phyloP scores from a whole-genome alignment of 495 filamentous ascomycete species.

The Aspergillus indologenus region DNA sequence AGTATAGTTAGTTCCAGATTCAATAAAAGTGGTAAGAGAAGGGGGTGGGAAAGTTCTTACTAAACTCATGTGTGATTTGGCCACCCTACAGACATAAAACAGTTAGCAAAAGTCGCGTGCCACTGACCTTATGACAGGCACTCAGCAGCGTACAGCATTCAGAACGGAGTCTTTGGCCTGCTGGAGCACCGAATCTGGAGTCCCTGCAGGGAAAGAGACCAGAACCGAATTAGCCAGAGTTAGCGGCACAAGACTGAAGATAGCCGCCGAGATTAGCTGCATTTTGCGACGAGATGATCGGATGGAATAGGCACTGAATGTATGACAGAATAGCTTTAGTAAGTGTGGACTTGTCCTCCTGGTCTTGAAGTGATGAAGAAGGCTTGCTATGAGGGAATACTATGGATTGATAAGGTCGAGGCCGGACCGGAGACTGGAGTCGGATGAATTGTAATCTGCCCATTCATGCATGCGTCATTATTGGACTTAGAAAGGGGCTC shows the following conservation, averaged over 20 bases:
- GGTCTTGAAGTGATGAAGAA: too few species aligned
- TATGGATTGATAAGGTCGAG: not conserved
- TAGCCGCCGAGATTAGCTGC: conserved; percentile 50
- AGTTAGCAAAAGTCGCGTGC: conserved; percentile 12
- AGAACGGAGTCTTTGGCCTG: conserved; percentile 68
- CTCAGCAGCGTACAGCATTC: conserved; percentile 53
- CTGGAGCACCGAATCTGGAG: conserved; percentile 64
- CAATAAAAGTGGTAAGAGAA: not conserved
- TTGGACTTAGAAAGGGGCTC: too few species aligned
- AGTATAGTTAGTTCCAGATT: conserved; percentile 12
- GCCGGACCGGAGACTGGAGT: not conserved
- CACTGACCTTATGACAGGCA: not conserved
- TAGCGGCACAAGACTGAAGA: conserved; percentile 54
- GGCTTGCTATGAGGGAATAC: not conserved
- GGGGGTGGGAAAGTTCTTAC: conserved; percentile 32
- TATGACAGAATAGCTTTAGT: not conserved
- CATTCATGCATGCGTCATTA: not conserved
- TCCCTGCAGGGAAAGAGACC: conserved; percentile 70
- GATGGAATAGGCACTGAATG: not conserved
- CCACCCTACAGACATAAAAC: conserved; percentile 25
- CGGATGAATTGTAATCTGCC: not conserved
- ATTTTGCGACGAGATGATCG: conserved; percentile 36
- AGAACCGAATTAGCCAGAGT: conserved; percentile 68
- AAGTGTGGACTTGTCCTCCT: not conserved
- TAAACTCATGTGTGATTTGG: conserved; percentile 52